Conservation (phyloP, 129 eudicot species). For the Daucus carota region DNA sequence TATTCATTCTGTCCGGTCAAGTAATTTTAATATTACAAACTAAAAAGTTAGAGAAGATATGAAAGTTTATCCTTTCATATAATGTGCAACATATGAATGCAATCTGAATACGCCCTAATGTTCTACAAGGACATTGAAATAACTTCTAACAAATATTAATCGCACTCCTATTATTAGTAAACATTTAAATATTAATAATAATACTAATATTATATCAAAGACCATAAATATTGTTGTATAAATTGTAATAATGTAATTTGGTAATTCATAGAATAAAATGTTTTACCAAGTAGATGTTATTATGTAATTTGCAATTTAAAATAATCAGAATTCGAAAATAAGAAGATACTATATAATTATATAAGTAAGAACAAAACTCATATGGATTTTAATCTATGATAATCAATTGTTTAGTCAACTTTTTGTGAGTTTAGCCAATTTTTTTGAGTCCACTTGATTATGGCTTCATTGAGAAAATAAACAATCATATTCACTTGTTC, state of each 20-base stretch:
- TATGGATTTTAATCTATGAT: neutral
- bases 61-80: neutral
- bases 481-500: neutral
- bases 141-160: too few species aligned
- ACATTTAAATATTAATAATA: too few species aligned
- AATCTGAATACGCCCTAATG: too few species aligned
- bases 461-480: neutral
- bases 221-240: neutral
- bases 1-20: neutral
- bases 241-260: neutral
- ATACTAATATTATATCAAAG: too few species aligned
- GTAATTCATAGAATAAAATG: too few species aligned
- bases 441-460: neutral
- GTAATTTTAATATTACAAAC: too few species aligned
- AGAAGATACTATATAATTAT: neutral
- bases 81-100: too few species aligned
- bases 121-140: neutral
- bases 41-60: too few species aligned
- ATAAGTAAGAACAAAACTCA: neutral
- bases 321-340: neutral
- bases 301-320: too few species aligned
- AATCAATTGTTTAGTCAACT: neutral
- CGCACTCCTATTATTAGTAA: too few species aligned
- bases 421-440: too few species aligned
- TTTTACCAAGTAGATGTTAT: neutral